Percentiles rank a stretch among this genome's conserved stretches.
Conservation (phyloP, 768 basidiomycete genomes). For the Podaxis sp. region DNA sequence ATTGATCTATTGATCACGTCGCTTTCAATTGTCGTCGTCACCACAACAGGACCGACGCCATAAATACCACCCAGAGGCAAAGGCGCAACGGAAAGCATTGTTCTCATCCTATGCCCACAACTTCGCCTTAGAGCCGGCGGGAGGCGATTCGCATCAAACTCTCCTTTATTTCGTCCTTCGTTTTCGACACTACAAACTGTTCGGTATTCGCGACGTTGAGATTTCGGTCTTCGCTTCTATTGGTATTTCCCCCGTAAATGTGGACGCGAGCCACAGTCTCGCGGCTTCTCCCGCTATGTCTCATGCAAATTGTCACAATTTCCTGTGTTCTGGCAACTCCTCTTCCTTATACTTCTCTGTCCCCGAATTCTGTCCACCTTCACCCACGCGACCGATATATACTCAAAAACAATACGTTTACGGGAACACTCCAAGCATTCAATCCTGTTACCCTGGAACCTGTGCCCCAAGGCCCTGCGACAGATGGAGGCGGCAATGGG, state of each 20-base stretch:
- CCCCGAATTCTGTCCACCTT: background rate
- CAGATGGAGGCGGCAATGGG: constrained; percentile 55
- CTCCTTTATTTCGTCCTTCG: constrained; percentile 2
- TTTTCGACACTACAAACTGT: background rate
- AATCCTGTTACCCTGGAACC: constrained; percentile 40
- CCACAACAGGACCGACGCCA: background rate
- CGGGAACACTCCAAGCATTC: constrained; percentile 44
- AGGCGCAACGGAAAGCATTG: background rate
- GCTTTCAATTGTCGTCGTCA: constrained; percentile 3
- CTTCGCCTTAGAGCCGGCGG: background rate
- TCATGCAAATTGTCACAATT: background rate
- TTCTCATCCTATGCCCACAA: background rate
- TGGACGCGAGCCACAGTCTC: constrained; percentile 12
- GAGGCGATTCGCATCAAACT: background rate
- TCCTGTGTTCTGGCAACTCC: constrained; percentile 4
- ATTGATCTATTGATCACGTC: constrained; percentile 13
- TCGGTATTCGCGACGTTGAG: background rate
- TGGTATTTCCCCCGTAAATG: background rate
- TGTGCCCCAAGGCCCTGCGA: constrained; percentile 53
- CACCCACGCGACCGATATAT: constrained; percentile 4
- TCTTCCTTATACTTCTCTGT: background rate
- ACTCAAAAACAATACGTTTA: constrained; percentile 26
- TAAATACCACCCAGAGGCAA: background rate
- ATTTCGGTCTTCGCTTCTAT: background rate
- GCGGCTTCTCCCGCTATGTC: background rate